phyloP scores from a whole-genome alignment of 768 basidiomycete species.

The Kwoniella newhampshirensis region DNA sequence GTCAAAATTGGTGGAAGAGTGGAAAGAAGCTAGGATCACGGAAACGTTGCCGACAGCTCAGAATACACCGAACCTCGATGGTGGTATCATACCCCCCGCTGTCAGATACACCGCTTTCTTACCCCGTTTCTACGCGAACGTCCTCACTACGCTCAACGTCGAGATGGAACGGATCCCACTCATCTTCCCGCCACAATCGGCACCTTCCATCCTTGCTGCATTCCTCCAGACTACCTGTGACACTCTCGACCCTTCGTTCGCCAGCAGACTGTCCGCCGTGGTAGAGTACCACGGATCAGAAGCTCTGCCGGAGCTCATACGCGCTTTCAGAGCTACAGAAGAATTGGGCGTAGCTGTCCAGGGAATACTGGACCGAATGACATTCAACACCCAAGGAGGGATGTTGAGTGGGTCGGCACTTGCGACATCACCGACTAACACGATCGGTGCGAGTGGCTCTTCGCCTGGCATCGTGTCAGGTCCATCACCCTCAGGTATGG shows the following conservation, averaged over 20 bases:
- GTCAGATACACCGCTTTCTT: slow-evolving; percentile 66
- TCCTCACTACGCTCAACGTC: slow-evolving; percentile 65
- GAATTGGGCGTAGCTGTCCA: slow-evolving; percentile 74
- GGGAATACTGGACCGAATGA: slow-evolving; percentile 71
- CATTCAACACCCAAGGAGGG: slow-evolving; percentile 52
- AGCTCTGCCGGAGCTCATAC: slow-evolving; percentile 70
- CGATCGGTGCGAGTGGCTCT: slow-evolving; percentile 11
- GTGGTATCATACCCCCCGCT: background rate
- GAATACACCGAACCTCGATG: background rate
- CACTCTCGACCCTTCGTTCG: slow-evolving; percentile 74
- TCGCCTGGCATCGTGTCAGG: slow-evolving; percentile 5
- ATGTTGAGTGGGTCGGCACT: slow-evolving; percentile 29
- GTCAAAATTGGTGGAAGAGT: slow-evolving; percentile 63
- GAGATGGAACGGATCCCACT: slow-evolving; percentile 73
- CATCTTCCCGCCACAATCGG: slow-evolving; percentile 82
- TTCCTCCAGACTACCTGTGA: slow-evolving; percentile 81
- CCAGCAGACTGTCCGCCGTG: slow-evolving; percentile 72
- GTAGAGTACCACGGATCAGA: slow-evolving; percentile 65
- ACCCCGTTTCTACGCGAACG: slow-evolving; percentile 68
- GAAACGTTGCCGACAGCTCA: slow-evolving; percentile 29
- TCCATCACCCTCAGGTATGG: slow-evolving; percentile 2
- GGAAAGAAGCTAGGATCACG: slow-evolving; percentile 63
- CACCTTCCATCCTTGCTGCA: slow-evolving; percentile 65
- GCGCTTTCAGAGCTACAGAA: slow-evolving; percentile 70
- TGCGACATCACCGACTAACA: slow-evolving; percentile 4